Conservation (phyloP, 1,284 basidiomycete genomes). For the Boletus hoseneyae region DNA sequence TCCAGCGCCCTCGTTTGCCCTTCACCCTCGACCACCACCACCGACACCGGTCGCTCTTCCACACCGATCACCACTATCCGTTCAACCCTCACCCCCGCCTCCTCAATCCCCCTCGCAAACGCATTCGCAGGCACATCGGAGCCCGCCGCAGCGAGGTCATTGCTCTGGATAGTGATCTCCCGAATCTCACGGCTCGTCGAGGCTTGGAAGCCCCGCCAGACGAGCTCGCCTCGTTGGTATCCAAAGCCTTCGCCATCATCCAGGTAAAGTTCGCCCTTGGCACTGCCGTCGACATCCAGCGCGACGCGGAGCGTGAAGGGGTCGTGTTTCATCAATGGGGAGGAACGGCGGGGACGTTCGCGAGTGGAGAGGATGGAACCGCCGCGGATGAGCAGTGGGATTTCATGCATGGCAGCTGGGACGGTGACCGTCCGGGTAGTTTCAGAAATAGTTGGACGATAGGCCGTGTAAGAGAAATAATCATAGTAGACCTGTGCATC, state of each 20-base stretch:
- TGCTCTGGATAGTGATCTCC: constrained; percentile 50
- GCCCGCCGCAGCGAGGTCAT: constrained; percentile 46
- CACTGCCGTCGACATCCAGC: constrained; percentile 61
- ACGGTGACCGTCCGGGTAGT: constrained; percentile 53
- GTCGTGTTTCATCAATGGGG: constrained; percentile 85
- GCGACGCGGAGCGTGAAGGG: constrained; percentile 92
- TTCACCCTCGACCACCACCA: constrained; percentile 54
- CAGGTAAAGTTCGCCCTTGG: constrained; percentile 86
- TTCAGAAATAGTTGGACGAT: constrained; percentile 15
- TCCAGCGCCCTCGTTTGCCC: constrained; percentile 45
- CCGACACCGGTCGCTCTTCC: constrained; percentile 52
- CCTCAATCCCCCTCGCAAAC: constrained; percentile 61
- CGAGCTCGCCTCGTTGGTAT: constrained; percentile 74
- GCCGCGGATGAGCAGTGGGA: constrained; percentile 90
- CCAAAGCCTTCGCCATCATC: constrained; percentile 92
- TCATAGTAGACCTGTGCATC: constrained; percentile 96
- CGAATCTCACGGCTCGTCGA: constrained; percentile 37
- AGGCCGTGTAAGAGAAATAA: constrained; percentile 65
- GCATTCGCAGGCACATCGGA: constrained; percentile 57
- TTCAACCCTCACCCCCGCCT: constrained; percentile 69
- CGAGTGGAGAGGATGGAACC: constrained; percentile 88
- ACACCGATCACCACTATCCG: constrained; percentile 79
- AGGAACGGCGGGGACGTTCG: constrained; percentile 83
- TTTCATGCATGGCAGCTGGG: constrained; percentile 70
- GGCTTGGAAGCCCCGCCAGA: constrained; percentile 79